Conservation (phyloP, 306 rosid species). For the Spatholobus suberectus region DNA sequence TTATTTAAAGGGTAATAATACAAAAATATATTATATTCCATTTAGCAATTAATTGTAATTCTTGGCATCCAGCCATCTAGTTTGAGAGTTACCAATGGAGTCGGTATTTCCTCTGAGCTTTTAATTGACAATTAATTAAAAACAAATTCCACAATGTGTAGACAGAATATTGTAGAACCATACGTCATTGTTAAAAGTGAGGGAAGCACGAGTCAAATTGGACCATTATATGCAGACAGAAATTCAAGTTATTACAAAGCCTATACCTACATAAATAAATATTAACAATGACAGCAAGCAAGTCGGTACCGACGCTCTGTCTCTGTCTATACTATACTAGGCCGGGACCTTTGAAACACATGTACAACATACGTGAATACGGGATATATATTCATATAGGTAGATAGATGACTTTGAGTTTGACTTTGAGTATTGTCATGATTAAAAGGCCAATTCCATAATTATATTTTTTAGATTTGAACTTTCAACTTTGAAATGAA, state of each 20-base stretch:
- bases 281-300: not conserved
- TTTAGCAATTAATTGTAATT: not conserved
- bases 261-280: not conserved
- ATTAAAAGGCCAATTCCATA: not conserved
- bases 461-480: not conserved
- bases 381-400: not conserved
- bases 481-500: not conserved
- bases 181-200: not conserved
- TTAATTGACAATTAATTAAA: not conserved
- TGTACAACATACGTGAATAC: not conserved
- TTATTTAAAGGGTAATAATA: too few relatives aligned
- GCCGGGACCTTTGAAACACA: not conserved
- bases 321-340: not conserved
- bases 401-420: not conserved
- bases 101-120: not conserved
- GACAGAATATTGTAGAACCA: not conserved
- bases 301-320: conserved; percentile 21
- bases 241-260: not conserved
- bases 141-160: not conserved
- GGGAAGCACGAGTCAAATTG: not conserved
- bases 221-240: not conserved
- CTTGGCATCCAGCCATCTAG: not conserved
- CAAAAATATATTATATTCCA: too few relatives aligned
- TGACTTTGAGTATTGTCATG: not conserved
- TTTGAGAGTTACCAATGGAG: not conserved